Evolutionary conservation across 2,329 filamentous ascomycete species (phyloP).

Genomic region (Curvularia verruculosa): DNA sequence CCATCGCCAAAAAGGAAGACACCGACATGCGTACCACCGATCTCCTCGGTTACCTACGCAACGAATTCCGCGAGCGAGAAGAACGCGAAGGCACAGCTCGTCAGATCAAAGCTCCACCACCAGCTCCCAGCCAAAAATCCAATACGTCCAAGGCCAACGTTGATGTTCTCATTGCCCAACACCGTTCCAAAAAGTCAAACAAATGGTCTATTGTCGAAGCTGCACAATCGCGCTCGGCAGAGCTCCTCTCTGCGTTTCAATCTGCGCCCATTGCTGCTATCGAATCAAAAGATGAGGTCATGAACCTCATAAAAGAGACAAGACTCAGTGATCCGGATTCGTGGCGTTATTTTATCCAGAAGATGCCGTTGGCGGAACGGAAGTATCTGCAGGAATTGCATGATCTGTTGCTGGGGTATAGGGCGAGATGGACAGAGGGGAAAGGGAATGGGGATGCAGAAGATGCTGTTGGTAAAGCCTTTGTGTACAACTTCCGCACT

Average conservation of each 20-base stretch:
- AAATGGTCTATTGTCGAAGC: constrained; percentile 85
- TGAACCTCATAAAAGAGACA: constrained; percentile 77
- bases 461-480: constrained; percentile 68
- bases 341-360: constrained; percentile 82
- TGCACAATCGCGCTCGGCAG: constrained; percentile 62
- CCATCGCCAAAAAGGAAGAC: constrained; percentile 74
- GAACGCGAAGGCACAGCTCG: constrained; percentile 59
- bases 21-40: constrained; percentile 76
- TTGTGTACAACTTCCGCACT: constrained; percentile 90
- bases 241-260: constrained; percentile 72
- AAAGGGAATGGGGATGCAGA: constrained; percentile 48
- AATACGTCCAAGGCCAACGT: constrained; percentile 65
- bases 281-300: constrained; percentile 82
- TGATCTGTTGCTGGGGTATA: constrained; percentile 71
- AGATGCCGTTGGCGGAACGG: constrained; percentile 75
- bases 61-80: constrained; percentile 81
- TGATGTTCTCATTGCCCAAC: constrained; percentile 80
- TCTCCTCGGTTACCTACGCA: constrained; percentile 78
- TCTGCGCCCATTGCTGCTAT: constrained; percentile 84
- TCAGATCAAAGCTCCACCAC: constrained; percentile 25
- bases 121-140: constrained; percentile 26
- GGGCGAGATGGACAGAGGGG: constrained; percentile 61
- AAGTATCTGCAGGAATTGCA: constrained; percentile 85
- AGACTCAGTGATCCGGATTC: constrained; percentile 78
- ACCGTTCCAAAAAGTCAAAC: constrained; percentile 90